Conservation (phyloP, 2,329 filamentous ascomycete species). For the Sporothrix globosa region DNA sequence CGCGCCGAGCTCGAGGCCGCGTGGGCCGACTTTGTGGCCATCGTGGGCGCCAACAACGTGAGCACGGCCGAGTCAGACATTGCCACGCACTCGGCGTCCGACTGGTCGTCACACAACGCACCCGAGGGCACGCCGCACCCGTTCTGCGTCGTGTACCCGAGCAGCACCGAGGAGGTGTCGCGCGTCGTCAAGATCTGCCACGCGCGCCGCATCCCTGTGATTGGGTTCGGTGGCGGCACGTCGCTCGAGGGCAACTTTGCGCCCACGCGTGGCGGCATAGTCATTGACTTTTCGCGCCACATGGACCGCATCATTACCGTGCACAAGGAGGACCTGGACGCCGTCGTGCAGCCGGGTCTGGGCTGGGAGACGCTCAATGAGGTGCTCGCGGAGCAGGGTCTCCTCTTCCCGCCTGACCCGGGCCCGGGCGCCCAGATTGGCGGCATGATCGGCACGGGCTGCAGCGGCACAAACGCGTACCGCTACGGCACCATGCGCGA, state of each 20-base stretch:
- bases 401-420: slow-evolving; percentile 92
- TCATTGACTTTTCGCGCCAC: slow-evolving; percentile 76
- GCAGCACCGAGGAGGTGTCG: slow-evolving; percentile 80
- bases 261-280: slow-evolving; percentile 75
- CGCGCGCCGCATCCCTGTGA: slow-evolving; percentile 77
- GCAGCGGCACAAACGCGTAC: slow-evolving; percentile 84
- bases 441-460: slow-evolving; percentile 77
- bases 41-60: slow-evolving; percentile 67
- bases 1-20: slow-evolving; percentile 68
- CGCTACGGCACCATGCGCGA: slow-evolving; percentile 94
- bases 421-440: slow-evolving; percentile 92
- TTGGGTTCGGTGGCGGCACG: slow-evolving; percentile 84
- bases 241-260: slow-evolving; percentile 89
- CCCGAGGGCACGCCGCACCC: slow-evolving; percentile 53
- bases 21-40: slow-evolving; percentile 68
- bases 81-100: slow-evolving; percentile 60
- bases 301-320: slow-evolving; percentile 82
- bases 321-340: slow-evolving; percentile 77
- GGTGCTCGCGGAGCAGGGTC: slow-evolving; percentile 67
- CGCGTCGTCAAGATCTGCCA: slow-evolving; percentile 88
- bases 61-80: slow-evolving; percentile 62
- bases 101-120: slow-evolving; percentile 62
- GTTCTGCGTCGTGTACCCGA: slow-evolving; percentile 76
- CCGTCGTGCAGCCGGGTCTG: slow-evolving; percentile 77
- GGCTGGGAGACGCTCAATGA: slow-evolving; percentile 89